Conservation (phyloP, 2,329 filamentous ascomycete genomes). For the Botrytis elliptica region DNA sequence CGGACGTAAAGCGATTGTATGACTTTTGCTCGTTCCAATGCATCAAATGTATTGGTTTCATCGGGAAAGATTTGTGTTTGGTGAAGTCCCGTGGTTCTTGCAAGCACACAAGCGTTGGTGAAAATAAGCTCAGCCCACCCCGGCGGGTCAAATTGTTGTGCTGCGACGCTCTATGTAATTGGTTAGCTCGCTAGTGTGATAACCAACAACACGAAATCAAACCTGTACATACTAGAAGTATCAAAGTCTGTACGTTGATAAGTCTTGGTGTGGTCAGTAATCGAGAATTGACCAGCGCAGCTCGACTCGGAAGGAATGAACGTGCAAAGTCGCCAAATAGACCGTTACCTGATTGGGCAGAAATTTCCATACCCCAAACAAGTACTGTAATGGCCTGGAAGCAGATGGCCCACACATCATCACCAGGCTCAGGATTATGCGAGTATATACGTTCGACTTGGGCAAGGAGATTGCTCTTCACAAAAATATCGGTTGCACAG, state of each 20-base stretch:
- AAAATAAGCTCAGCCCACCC: slow-evolving; percentile 21
- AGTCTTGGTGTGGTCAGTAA: slow-evolving; percentile 19
- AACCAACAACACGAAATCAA: not conserved
- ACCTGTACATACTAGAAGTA: slow-evolving; percentile 18
- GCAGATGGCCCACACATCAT: slow-evolving; percentile 20
- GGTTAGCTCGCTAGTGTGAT: not conserved
- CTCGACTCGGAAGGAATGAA: slow-evolving; percentile 20
- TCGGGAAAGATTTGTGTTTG: slow-evolving; percentile 17
- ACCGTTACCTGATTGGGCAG: slow-evolving; percentile 2
- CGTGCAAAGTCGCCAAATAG: slow-evolving; percentile 21
- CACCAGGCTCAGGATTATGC: not conserved
- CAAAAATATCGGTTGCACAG: slow-evolving; percentile 17
- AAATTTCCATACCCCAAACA: slow-evolving; percentile 21
- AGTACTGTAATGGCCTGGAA: slow-evolving; percentile 18
- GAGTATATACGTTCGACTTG: slow-evolving; percentile 19
- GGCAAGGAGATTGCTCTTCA: slow-evolving; percentile 16
- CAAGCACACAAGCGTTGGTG: slow-evolving; percentile 19
- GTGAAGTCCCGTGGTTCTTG: slow-evolving; percentile 18
- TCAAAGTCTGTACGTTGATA: slow-evolving; percentile 21
- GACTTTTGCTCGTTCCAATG: slow-evolving; percentile 19
- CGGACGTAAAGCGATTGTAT: slow-evolving; percentile 11
- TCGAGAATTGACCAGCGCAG: slow-evolving; percentile 22
- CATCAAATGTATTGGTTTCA: slow-evolving; percentile 7
- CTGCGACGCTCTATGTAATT: slow-evolving; percentile 17
- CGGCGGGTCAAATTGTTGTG: slow-evolving; percentile 21